These are phyloP conservation scores for Stephania cephalantha DNA, from an alignment of 164 flowering plant genomes.

Conservation along the genomic window DNA sequence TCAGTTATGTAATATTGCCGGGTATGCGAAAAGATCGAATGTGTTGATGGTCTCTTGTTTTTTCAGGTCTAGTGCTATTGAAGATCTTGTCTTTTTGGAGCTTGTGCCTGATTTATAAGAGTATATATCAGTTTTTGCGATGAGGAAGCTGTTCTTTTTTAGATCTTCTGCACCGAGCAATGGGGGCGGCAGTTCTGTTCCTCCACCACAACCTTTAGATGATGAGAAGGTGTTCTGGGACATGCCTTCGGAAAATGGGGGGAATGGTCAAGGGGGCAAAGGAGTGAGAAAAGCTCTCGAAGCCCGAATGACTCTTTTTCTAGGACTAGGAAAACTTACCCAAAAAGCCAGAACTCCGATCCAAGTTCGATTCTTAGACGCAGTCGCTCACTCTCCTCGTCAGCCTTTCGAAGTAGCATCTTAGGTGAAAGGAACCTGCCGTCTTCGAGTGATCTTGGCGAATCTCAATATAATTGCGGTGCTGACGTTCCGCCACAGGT, in stretches of 20 bases:
- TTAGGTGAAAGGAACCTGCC: conserved; percentile 20
- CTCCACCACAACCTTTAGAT: conserved; percentile 29
- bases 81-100: background rate
- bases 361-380: conserved; percentile 47
- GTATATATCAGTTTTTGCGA: conserved; percentile 10
- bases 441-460: conserved; percentile 24
- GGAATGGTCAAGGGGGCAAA: conserved; percentile 7
- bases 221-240: conserved; percentile 47
- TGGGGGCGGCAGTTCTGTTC: conserved; percentile 25
- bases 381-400: conserved; percentile 73
- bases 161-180: conserved; percentile 47
- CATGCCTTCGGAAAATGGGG: conserved; percentile 22
- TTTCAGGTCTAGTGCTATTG: background rate
- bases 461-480: conserved; percentile 37
- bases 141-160: conserved; percentile 85
- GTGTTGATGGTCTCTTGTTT: background rate
- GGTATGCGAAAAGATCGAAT: background rate
- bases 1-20: background rate
- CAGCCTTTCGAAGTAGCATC: conserved; percentile 29
- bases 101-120: background rate
- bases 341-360: conserved; percentile 27
- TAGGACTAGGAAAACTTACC: conserved; percentile 28
- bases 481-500: conserved; percentile 21
- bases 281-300: conserved; percentile 9
- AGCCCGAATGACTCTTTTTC: conserved; percentile 23